Percentiles rank a stretch among this genome's conserved stretches.
Evolutionary conservation across 1,139 yeast genomes (phyloP).

Genomic region (Sugiyamaella neomexicana): DNA sequence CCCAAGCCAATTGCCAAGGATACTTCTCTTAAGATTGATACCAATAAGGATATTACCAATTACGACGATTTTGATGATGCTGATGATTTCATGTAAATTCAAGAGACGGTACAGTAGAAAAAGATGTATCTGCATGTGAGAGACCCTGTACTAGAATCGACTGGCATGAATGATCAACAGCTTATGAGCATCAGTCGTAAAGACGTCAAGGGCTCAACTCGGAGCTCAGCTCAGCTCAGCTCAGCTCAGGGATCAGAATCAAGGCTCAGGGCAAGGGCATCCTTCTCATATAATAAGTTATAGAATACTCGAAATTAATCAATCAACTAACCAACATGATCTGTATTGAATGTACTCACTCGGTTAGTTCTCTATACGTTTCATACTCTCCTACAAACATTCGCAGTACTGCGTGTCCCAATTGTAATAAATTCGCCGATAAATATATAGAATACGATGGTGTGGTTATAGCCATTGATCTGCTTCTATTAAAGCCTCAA

Average conservation of each 20-base stretch:
- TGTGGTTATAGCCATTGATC: slow-evolving; percentile 78
- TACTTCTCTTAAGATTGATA: slow-evolving; percentile 76
- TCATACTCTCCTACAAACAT: slow-evolving; percentile 77
- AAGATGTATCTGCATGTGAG: no score
- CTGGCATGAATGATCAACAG: no score
- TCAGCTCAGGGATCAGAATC: neutral
- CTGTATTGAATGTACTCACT: slow-evolving; percentile 80
- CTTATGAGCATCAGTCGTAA: no score
- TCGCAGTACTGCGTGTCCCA: slow-evolving; percentile 72
- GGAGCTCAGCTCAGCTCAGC: no score
- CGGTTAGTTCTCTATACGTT: slow-evolving; percentile 65
- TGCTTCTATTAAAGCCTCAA: slow-evolving; percentile 77
- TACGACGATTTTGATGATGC: slow-evolving; percentile 64
- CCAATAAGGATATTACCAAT: slow-evolving; percentile 61
- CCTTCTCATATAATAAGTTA: neutral
- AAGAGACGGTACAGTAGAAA: no score
- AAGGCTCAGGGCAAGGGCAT: slow-evolving; percentile 10
- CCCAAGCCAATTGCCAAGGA: slow-evolving; percentile 83
- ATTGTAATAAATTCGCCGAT: slow-evolving; percentile 77
- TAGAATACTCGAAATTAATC: neutral
- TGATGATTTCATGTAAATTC: slow-evolving; percentile 92
- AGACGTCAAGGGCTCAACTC: no score
- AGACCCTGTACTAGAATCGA: no score
- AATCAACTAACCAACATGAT: slow-evolving; percentile 52
- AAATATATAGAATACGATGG: slow-evolving; percentile 89